phyloP scores from a whole-genome alignment of 805 yeast genomes.

The Jamesozyma hellenica region DNA sequence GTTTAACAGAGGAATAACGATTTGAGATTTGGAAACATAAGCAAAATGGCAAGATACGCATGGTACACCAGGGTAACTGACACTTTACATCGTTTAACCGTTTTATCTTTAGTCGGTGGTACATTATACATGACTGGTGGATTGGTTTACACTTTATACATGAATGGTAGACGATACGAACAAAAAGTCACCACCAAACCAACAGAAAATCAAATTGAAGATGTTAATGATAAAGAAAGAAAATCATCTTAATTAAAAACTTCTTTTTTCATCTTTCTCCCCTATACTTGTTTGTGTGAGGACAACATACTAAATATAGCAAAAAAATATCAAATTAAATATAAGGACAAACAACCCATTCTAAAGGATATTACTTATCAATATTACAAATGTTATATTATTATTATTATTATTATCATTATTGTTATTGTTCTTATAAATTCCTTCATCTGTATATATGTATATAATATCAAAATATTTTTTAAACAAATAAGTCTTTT shows the following conservation, averaged over 20 bases:
- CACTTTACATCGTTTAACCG: slow-evolving; percentile 62
- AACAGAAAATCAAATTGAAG: background rate
- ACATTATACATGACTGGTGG: slow-evolving; percentile 43
- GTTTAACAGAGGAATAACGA: background rate
- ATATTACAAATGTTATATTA: too few species aligned
- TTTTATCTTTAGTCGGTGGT: slow-evolving; percentile 54
- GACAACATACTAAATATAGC: too few species aligned
- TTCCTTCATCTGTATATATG: background rate
- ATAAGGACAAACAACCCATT: too few species aligned
- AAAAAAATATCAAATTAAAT: too few species aligned
- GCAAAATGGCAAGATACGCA: slow-evolving; percentile 43
- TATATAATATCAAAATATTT: too few species aligned
- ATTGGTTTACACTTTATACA: slow-evolving; percentile 41
- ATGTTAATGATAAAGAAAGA: background rate
- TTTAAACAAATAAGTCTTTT: background rate
- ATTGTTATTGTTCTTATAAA: background rate
- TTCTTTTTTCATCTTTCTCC: too few species aligned
- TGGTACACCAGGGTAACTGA: slow-evolving; percentile 72
- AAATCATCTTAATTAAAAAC: background rate
- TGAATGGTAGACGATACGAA: slow-evolving; percentile 44
- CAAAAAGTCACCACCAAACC: slow-evolving; percentile 21
- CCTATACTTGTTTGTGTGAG: too few species aligned
- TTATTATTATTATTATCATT: too few species aligned
- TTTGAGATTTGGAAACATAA: too few species aligned
- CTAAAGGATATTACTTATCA: too few species aligned